phyloP scores from a whole-genome alignment of 2,329 filamentous ascomycete species.

The Thelonectria olida region DNA sequence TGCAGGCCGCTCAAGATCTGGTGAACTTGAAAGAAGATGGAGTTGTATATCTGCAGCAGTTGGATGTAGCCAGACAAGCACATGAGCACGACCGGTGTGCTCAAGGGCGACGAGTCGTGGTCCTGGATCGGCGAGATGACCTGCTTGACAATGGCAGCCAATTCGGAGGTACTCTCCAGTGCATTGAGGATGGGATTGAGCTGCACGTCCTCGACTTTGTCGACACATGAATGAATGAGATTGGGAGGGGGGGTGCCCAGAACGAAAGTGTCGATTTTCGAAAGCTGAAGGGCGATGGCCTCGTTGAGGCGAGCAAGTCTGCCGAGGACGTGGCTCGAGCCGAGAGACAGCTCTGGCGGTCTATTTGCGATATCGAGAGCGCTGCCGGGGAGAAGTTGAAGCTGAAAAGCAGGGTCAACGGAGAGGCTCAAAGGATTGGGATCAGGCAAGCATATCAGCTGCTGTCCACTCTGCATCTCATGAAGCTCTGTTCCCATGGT shows the following conservation, averaged over 20 bases:
- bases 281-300: constrained; percentile 10
- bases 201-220: constrained; percentile 2
- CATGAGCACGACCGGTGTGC: constrained; percentile 19
- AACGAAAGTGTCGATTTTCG: constrained; percentile 1
- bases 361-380: constrained; percentile 3
- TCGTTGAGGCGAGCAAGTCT: constrained; percentile 20
- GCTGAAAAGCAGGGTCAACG: constrained; percentile 9
- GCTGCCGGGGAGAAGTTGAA: not conserved
- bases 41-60: constrained; percentile 20
- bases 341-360: constrained; percentile 7
- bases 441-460: not conserved
- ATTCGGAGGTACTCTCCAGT: constrained; percentile 16
- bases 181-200: constrained; percentile 12
- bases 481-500: not conserved
- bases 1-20: constrained; percentile 2
- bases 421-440: not conserved
- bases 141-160: constrained; percentile 19
- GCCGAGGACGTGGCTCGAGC: constrained; percentile 6
- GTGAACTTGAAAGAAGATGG: constrained; percentile 15
- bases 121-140: constrained; percentile 18
- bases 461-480: not conserved
- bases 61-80: constrained; percentile 20
- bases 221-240: constrained; percentile 12
- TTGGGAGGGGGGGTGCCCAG: constrained; percentile 2
- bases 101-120: constrained; percentile 5